Evolutionary conservation across 176 grass and related monocot species (phyloP), one percentile per base, ranked within the genome.

Genomic region (Aegilops longissima): DNA sequence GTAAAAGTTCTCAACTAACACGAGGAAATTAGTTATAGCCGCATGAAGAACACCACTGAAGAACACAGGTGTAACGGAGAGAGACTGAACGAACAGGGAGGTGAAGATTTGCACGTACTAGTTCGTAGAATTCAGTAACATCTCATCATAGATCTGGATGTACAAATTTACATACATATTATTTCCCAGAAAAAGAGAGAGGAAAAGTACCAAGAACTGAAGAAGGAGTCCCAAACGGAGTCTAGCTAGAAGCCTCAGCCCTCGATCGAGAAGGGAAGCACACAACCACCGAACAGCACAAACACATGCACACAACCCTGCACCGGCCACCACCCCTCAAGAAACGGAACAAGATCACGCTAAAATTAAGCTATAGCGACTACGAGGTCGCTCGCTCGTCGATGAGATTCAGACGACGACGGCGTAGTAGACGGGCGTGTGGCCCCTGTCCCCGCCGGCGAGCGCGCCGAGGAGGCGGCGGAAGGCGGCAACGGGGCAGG

Each of bases 401-500:
- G 68, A 21, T 42, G 42, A 45, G 38, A 39, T 9, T 84, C 56
- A 91, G 54, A 91, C 88, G 49, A 86, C 58, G 1, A 91, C 82
- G 61, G 68, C 44, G 72, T 80, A 86, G 82, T 81, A 84, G 3
- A 85, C 30, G 33, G 66, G 69, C 71, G 80, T 3, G 70, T 40
- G 77, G 5, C 30, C 56, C 0, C 12, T 67, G 3, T 86, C 81
- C 5, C 30, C 44, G 11, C 73, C 85, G 4, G 51, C 70, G 38
- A 93, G 91, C 17, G 89, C n/a, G 67, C 78, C 9, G 65, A 98
- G 91, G 30, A 95, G 83, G 65, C 90, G 80, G 3, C 93, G 84
- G 86, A 98, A 98, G 58, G 93, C 70, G 8, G 90, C 89, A 0
- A 82, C 93, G 49, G 91, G 86, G 88, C 93, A 98, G 4, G 92